Conservation (phyloP, 768 basidiomycete genomes). For the Hericium rajendrae region DNA sequence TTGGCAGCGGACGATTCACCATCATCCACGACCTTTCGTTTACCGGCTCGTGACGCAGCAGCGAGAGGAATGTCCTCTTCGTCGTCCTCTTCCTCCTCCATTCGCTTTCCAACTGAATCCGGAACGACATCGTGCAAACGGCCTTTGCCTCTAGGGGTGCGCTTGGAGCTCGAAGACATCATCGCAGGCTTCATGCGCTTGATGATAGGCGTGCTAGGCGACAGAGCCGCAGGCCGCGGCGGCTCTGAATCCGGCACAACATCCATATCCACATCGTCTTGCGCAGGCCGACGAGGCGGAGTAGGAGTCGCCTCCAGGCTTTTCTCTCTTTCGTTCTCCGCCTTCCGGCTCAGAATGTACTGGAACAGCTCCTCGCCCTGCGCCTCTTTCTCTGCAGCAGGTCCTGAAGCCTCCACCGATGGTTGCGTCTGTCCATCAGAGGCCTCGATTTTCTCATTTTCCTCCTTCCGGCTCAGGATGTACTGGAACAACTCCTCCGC, state of each 20-base stretch:
- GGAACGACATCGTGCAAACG: not conserved
- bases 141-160: not conserved
- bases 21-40: constrained; percentile 16
- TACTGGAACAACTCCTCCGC: too few species aligned
- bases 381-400: not conserved
- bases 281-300: not conserved
- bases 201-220: not conserved
- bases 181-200: not conserved
- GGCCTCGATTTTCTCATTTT: too few species aligned
- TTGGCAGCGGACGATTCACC: not conserved
- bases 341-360: not conserved
- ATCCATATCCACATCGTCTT: constrained; percentile 25
- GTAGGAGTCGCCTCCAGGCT: not conserved
- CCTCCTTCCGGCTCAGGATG: too few species aligned
- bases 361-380: not conserved
- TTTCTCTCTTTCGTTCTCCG: too few species aligned
- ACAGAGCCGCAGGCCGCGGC: constrained; percentile 23
- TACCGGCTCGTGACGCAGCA: constrained; percentile 1
- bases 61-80: constrained; percentile 39
- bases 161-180: not conserved
- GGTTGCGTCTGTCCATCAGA: not conserved
- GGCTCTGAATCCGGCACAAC: constrained; percentile 62
- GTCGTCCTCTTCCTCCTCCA: constrained; percentile 23
- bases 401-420: not conserved
- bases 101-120: not conserved